These are phyloP conservation scores for Xerocomus cyaneibrunnescens DNA, from an alignment of 1,284 basidiomycete genomes.

Conservation along the genomic window DNA sequence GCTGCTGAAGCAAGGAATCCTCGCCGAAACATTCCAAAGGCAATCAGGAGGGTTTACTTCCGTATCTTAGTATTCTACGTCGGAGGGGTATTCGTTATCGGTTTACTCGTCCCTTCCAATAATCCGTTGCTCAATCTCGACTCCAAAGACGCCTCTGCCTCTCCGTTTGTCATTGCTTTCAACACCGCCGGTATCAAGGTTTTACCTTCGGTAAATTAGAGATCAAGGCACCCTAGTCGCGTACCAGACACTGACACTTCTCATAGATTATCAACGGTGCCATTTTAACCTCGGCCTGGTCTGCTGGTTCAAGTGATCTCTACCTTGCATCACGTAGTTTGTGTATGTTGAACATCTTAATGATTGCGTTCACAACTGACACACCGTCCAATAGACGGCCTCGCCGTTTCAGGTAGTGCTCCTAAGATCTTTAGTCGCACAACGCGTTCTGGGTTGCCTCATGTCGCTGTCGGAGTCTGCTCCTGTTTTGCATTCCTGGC, in stretches of 20 bases:
- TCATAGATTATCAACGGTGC: slow-evolving; percentile 61
- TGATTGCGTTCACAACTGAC: background rate
- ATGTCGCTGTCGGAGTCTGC: slow-evolving; percentile 50
- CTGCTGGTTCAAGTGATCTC: slow-evolving; percentile 37
- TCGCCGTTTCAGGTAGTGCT: slow-evolving; percentile 59
- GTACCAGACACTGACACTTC: background rate
- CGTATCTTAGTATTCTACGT: slow-evolving; percentile 56
- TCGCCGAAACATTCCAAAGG: slow-evolving; percentile 39
- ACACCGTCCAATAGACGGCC: slow-evolving; percentile 43
- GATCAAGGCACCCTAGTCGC: background rate
- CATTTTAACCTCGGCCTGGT: slow-evolving; percentile 64
- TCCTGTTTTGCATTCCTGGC: slow-evolving; percentile 54
- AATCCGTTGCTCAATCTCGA: slow-evolving; percentile 38
- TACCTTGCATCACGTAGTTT: slow-evolving; percentile 28
- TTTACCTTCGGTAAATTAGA: slow-evolving; percentile 42
- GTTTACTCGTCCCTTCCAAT: slow-evolving; percentile 50
- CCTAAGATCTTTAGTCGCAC: slow-evolving; percentile 56
- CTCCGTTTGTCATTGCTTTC: slow-evolving; percentile 56
- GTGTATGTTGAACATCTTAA: slow-evolving; percentile 11
- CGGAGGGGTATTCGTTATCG: slow-evolving; percentile 48
- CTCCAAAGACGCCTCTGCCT: slow-evolving; percentile 36
- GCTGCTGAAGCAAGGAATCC: slow-evolving; percentile 46
- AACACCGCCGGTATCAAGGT: slow-evolving; percentile 50
- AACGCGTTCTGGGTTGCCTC: slow-evolving; percentile 58
- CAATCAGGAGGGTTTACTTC: slow-evolving; percentile 51